Base-by-base conservation (phyloP, 331 rosid species). In the Acacia pycnantha region DNA sequence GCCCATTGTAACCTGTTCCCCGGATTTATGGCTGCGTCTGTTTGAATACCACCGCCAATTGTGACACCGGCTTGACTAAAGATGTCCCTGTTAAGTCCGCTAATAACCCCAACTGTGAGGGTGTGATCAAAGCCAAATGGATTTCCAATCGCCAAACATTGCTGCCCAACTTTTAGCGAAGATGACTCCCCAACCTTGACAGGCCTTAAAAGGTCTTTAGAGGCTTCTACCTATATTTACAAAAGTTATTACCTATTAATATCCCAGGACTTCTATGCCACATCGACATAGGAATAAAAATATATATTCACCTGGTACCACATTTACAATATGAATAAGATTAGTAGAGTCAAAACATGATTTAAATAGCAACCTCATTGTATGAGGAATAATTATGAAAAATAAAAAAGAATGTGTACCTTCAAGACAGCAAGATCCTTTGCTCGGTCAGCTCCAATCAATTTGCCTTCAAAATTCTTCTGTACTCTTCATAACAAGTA, bases 91-190 rank as follows among this genome's bases (percentile, higher is more conserved):
- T 95, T 88, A 76, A 95, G 88, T 78, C 99, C 98, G n/a, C 99
- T 92, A 19, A 95, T 88, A 56, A 95, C 96, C 44, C 98, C 98
- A 68, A 90, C 98, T 10, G 99, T 93, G 75, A 95, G 97, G 71
- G 99, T 93, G 78, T 95, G 99, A 90, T 93, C 98, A 56, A 95
- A 95, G 70, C 99, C 99, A 86, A 95, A 95, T 26, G 99, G 99
- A 83, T 95, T 95, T 77, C 99, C 99, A 81, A 93, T 95, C 62
- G 99, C 97, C 90, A 95, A 91, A 86, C 98, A 95, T 84, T 92
- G 97, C 79, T 92, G 99, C 61, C 99, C 99, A 40, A 95, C 99
- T 90, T 79, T 93, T 33, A 95, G 85, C 80, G 91, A 91, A 22
- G 92, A 88, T 26, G 99, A 92, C 72, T 87, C 83, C 72, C 98